Base-by-base conservation (phyloP, 176 grass and related monocot genomes). In the Calamus simplicifolius region DNA sequence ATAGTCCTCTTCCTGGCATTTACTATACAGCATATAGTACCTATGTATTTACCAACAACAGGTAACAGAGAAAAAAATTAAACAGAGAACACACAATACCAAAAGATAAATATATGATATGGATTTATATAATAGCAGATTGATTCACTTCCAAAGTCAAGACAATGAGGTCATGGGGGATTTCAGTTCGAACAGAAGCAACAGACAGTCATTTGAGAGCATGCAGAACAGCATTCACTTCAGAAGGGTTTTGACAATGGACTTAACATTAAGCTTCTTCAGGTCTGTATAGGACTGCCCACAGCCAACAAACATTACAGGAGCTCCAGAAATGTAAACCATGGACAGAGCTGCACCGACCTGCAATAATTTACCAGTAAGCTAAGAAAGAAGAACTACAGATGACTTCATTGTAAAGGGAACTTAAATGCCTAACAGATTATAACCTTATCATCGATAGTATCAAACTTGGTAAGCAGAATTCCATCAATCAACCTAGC, bases 391-490 rank as follows among this genome's bases (percentile, higher is more conserved):
- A 8, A 38, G 10, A 8, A 6, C 31, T 10, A 38, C 31, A 38
- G 1, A 38, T 31, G 10, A 38, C 1, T 38, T 38, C 10, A 38
- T 10, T 38, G 31, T 38, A 38, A 38, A 23, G 21, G 21, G 21
- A 23, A 10, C 31, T 38, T 38, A 6, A 38, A 38, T 38, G 6
- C 31, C 31, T 38, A 38, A 38, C 31, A 38, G 31, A 1, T 38
- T 38, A 38, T 8, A 58, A 95, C 90, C 90, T 89, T 97, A 67
- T 92, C 84, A 0, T 97, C 93, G 4, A 88, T 92, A 4, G 87
- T 92, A 62, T 97, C 93, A 66, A 91, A 97, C 66, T 97, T 97
- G 18, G 92, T 97, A 51, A 97, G 87, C 68, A 97, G 81, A 75
- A 97, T 97, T 6, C 92, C 87, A 67, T 91, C 92, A 51, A 97